A percentile compares a stretch with the other conserved stretches of the same genome.
Conservation (phyloP, 1,284 basidiomycete genomes). For the Trichosporon inkin region DNA sequence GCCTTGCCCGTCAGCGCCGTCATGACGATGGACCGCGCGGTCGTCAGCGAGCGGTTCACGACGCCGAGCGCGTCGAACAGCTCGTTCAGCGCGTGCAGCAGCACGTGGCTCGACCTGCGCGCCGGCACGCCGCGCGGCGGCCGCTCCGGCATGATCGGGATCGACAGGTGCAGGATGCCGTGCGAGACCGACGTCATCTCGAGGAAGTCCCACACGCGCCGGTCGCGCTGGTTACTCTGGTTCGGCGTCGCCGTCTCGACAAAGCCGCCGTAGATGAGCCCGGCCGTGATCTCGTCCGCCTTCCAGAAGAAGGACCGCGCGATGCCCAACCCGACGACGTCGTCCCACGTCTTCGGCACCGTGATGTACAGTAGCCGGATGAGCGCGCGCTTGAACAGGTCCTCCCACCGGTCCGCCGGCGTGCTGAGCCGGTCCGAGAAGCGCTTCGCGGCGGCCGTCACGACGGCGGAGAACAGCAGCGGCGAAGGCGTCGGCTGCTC, state of each 20-base stretch:
- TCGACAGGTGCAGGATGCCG: slow-evolving; percentile 21
- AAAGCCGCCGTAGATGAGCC: slow-evolving; percentile 20
- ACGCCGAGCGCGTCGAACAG: slow-evolving; percentile 24
- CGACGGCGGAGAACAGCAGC: slow-evolving; percentile 21
- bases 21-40: slow-evolving; percentile 19
- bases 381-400: slow-evolving; percentile 24
- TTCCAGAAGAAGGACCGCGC: slow-evolving; percentile 26
- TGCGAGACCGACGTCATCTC: slow-evolving; percentile 25
- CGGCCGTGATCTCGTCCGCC: slow-evolving; percentile 23
- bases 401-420: slow-evolving; percentile 19
- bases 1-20: slow-evolving; percentile 8
- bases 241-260: slow-evolving; percentile 19
- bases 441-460: slow-evolving; percentile 20
- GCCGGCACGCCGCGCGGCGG: slow-evolving; percentile 21
- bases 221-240: slow-evolving; percentile 17
- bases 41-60: slow-evolving; percentile 18
- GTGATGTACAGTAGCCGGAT: slow-evolving; percentile 20
- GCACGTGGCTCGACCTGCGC: slow-evolving; percentile 15
- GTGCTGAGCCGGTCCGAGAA: slow-evolving; percentile 9
- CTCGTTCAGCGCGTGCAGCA: slow-evolving; percentile 22
- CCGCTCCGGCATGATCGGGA: slow-evolving; percentile 19
- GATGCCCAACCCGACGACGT: slow-evolving; percentile 22
- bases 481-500: slow-evolving; percentile 21
- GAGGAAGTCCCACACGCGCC: slow-evolving; percentile 26
- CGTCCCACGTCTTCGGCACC: slow-evolving; percentile 23